Evolutionary conservation across 208 protist genomes (phyloP).

Genomic region (Acanthamoeba castellanii): DNA sequence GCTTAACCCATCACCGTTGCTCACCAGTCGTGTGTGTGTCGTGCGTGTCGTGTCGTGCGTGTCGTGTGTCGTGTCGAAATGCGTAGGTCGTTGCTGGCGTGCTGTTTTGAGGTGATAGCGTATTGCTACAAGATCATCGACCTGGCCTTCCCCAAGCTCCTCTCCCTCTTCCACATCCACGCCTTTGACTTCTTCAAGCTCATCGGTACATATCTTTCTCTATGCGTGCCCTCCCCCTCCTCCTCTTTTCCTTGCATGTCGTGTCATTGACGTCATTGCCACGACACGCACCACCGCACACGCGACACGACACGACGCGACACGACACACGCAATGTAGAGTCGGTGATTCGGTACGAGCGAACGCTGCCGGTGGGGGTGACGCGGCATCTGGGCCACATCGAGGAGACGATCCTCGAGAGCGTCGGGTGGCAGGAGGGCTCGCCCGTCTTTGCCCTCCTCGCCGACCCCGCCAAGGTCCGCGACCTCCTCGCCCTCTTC

Average conservation of each 20-base stretch:
- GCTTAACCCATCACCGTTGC: neutral
- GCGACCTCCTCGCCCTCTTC: slow-evolving; percentile 57
- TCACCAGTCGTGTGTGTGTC: neutral
- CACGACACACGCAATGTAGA: neutral
- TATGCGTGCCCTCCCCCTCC: neutral
- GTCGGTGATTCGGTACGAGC: slow-evolving; percentile 44
- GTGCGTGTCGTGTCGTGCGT: neutral
- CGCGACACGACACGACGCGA: too few relatives aligned
- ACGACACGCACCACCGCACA: neutral
- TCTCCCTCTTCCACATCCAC: slow-evolving; percentile 46
- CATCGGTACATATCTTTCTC: neutral
- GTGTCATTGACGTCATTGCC: neutral
- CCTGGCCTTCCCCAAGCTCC: slow-evolving; percentile 31
- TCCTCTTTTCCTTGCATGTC: neutral
- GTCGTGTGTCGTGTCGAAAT: neutral
- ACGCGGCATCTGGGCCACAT: slow-evolving; percentile 46
- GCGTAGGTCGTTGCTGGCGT: slow-evolving; percentile 34
- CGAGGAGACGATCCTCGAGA: slow-evolving; percentile 58
- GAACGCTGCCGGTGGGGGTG: slow-evolving; percentile 15
- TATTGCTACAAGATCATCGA: slow-evolving; percentile 74
- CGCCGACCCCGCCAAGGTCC: slow-evolving; percentile 6
- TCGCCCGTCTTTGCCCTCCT: slow-evolving; percentile 49
- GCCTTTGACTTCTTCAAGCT: slow-evolving; percentile 69
- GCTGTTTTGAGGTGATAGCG: slow-evolving; percentile 56
- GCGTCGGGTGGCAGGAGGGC: slow-evolving; percentile 50